Base-by-base conservation (phyloP, 1,284 basidiomycete species). In the Tilletia caries region DNA sequence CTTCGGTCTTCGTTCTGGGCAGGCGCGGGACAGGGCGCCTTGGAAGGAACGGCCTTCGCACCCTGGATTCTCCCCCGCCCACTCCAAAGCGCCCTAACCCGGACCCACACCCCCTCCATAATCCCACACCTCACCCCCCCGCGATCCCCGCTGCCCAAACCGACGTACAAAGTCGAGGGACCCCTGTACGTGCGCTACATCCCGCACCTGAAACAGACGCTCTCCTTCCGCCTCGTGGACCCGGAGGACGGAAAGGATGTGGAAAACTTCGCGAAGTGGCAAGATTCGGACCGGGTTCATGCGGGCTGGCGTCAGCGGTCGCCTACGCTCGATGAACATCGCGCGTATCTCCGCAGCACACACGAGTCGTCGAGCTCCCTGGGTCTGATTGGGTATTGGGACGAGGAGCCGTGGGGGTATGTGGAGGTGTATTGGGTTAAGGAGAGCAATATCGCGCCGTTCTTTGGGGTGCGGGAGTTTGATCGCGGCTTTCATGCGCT, bases 401-500 rank as follows among this genome's bases (percentile, higher is more conserved):
- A 79, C 20, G 79, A 76, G 65, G 76, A 79, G 65, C 72, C 79
- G 8, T 82, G 77, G 73, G 80, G 80, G 15, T 82, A 80, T 37
- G 71, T 82, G 60, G 80, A 82, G 68, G 70, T 81, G 64, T 82
- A 82, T 71, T 79, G 75, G 65, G 68, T 70, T 13, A 75, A 74
- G 54, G 70, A 48, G 64, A 58, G 66, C 48, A 74, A 73, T 37
- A 69, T 81, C 37, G 71, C 71, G 15, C 71, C 67, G 32, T 79
- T 72, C 33, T 79, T 74, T 67, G 67, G 71, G 50, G 71, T 74
- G 2, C 65, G 68, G 6, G 73, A 74, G 33, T 75, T 73, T 65
- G 79, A 79, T 67, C 72, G 78, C 5, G 80, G 80, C 29, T 81
- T 80, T 62, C 80, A 82, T 48, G 78, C 78, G 5, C 71, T 82